These are phyloP conservation scores for Tanacetum coccineum DNA, from an alignment of 129 eudicot genomes.

Conservation along the genomic window DNA sequence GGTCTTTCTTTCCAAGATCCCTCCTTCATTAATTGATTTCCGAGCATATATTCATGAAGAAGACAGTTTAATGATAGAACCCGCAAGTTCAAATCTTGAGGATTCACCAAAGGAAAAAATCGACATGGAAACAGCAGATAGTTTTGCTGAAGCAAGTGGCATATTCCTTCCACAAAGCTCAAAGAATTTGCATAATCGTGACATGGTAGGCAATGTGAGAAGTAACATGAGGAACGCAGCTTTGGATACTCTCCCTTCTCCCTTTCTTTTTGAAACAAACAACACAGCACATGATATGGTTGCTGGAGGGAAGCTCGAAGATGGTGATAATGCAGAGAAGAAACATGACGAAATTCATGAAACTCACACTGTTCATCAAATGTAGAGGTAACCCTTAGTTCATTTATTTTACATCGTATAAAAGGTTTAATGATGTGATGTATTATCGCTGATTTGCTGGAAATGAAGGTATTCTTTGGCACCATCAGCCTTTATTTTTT, in stretches of 20 bases:
- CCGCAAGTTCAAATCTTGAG: slow-evolving; percentile 28
- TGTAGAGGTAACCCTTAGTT: slow-evolving; percentile 29
- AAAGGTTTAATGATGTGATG: background rate
- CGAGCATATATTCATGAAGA: slow-evolving; percentile 53
- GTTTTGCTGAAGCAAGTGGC: slow-evolving; percentile 41
- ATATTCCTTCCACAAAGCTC: slow-evolving; percentile 68
- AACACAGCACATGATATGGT: slow-evolving; percentile 11
- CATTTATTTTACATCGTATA: slow-evolving; percentile 2
- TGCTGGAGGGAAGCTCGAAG: slow-evolving; percentile 33
- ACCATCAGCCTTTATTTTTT: slow-evolving; percentile 14
- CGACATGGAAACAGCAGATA: slow-evolving; percentile 56
- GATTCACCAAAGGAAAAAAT: slow-evolving; percentile 57
- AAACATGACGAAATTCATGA: slow-evolving; percentile 23
- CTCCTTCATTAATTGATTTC: slow-evolving; percentile 63
- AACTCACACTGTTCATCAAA: slow-evolving; percentile 17
- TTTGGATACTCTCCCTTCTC: slow-evolving; percentile 32
- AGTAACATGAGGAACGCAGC: slow-evolving; percentile 36
- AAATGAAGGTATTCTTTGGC: slow-evolving; percentile 14
- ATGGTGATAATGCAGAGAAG: slow-evolving; percentile 21
- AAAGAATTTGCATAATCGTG: slow-evolving; percentile 48
- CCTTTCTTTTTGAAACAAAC: slow-evolving; percentile 27
- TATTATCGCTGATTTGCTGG: background rate
- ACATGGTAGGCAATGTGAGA: slow-evolving; percentile 39
- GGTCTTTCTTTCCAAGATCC: slow-evolving; percentile 64
- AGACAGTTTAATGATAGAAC: slow-evolving; percentile 37